Percentiles rank a stretch among this genome's conserved stretches.
phyloP scores from a whole-genome alignment of 176 grass and related monocot species.

The Tillandsia leiboldiana region DNA sequence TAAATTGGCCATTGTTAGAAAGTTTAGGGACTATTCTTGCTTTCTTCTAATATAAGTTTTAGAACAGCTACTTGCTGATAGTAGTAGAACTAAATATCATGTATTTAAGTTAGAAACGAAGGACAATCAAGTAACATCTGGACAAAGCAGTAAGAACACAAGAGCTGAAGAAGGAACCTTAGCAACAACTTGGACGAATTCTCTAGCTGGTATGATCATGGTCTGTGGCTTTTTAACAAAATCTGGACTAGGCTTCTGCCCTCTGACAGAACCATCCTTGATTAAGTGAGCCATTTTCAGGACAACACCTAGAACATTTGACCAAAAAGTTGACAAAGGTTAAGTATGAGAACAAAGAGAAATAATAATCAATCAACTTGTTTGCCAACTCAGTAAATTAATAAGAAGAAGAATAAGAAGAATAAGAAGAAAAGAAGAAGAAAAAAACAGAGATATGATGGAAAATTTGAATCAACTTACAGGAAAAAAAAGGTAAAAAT shows the following conservation, averaged over 20 bases:
- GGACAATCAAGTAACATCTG: not conserved
- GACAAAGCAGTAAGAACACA: constrained; percentile 1
- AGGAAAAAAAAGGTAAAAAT: no score
- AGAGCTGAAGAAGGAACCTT: constrained; percentile 46
- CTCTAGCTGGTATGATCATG: constrained; percentile 75
- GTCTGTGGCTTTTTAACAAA: constrained; percentile 56
- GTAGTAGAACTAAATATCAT: no score
- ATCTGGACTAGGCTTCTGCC: constrained; percentile 38
- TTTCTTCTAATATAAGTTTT: no score
- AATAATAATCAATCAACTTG: not conserved
- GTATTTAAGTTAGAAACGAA: not conserved
- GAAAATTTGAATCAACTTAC: no score
- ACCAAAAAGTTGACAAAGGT: constrained; percentile 10
- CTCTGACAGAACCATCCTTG: constrained; percentile 57
- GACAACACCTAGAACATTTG: constrained; percentile 47
- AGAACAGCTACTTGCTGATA: no score
- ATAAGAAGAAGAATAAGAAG: not conserved
- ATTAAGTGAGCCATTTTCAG: constrained; percentile 89
- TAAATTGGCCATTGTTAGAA: no score
- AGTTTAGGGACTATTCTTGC: no score
- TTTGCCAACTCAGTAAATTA: not conserved
- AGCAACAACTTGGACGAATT: constrained; percentile 78
- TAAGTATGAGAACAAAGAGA: not conserved
- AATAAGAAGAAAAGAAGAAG: no score
- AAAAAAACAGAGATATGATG: no score